These are phyloP conservation scores for Drechslera avenae DNA, from an alignment of 2,329 filamentous ascomycete species.

Conservation along the genomic window DNA sequence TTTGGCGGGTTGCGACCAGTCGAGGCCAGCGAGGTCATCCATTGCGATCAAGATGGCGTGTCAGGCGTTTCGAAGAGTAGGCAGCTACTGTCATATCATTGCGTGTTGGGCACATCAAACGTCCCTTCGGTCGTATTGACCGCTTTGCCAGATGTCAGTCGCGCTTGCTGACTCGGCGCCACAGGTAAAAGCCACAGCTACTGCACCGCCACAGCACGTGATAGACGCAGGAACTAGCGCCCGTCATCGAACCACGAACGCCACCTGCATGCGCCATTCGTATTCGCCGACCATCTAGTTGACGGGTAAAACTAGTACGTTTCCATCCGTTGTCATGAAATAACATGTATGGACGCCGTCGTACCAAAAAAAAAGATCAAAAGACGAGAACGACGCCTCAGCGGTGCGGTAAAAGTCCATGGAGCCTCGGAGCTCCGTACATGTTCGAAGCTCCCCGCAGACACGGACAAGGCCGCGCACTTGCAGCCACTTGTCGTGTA, in stretches of 20 bases:
- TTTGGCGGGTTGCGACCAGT: slow-evolving; percentile 51
- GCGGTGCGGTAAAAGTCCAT: not conserved
- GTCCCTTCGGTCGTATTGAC: slow-evolving; percentile 4
- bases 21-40: slow-evolving; percentile 57
- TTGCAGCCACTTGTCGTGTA: not conserved
- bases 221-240: slow-evolving; percentile 11
- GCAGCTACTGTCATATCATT: slow-evolving; percentile 28
- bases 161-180: slow-evolving; percentile 17
- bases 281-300: too few species aligned
- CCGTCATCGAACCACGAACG: not conserved
- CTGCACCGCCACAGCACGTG: slow-evolving; percentile 16
- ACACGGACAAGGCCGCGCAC: slow-evolving; percentile 3
- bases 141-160: slow-evolving; percentile 8
- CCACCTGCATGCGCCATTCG: too few species aligned
- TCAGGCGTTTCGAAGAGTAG: slow-evolving; percentile 8
- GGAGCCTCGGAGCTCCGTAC: not conserved
- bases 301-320: not conserved
- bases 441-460: slow-evolving; percentile 4
- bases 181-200: slow-evolving; percentile 3
- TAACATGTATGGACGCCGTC: too few species aligned
- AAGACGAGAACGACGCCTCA: not conserved
- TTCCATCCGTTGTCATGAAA: too few species aligned
- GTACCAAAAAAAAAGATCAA: not conserved
- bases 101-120: slow-evolving; percentile 3
- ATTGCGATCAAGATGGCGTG: slow-evolving; percentile 47